Base-by-base conservation (phyloP, 1,284 basidiomycete genomes). In the Cutaneotrichosporon sp. region DNA sequence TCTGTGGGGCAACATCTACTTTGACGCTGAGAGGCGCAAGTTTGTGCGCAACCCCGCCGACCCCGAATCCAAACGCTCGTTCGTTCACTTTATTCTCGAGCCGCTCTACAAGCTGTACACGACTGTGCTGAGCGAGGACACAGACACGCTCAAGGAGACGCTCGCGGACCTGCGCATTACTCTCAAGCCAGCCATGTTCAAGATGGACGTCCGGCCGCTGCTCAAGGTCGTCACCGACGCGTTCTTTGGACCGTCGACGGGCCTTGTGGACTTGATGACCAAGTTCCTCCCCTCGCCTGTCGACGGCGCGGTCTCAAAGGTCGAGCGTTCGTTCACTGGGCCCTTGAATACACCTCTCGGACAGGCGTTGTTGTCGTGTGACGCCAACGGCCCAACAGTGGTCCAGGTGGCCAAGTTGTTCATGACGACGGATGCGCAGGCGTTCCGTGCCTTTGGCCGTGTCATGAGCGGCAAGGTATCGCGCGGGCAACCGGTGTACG, bases 1-100 rank as follows among this genome's bases (percentile, higher is more conserved):
- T 47, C 86, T 99, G 13, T 99, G 97, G 97, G 97, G 97, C 31
- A 96, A 99, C 81, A 93, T 99, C 75, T 99, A 93, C 83, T 98
- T 92, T 82, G 87, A 93, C 79, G 76, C 84, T 42, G 88, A 90
- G 60, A 78, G 80, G 58, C 88, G 93, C 69, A 97, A 94, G 79
- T 99, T 99, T 78, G 89, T 88, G 8, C 87, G 93, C 60, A 93
- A 91, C 74, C 87, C 88, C 31, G 82, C 86, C 1, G 91, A 95
- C 70, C 87, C 91, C 0, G 92, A 94, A 74, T 85, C 88, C 40
- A 87, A 87, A 67, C 87, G 97, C 46, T 89, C 90, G 49, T 99
- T 99, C 75, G 92, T 97, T 38, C 91, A 97, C 76, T 99, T 99
- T 80, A 89, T 99, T 72, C 84, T 99, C 69, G 93, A 96, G 69